phyloP scores from a whole-genome alignment of 306 rosid species.

The Alnus glutinosa region DNA sequence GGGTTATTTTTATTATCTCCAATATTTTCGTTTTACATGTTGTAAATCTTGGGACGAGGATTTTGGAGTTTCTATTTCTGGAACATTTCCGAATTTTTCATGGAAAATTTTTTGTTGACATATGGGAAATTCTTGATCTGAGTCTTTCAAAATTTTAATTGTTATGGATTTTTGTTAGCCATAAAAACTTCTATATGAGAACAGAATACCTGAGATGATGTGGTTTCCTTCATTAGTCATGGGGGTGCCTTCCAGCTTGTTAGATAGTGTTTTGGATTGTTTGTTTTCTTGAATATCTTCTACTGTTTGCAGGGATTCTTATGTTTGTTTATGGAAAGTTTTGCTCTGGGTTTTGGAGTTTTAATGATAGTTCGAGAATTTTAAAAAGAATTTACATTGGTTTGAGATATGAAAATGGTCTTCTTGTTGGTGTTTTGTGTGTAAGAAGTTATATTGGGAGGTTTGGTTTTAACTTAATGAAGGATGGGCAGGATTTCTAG shows the following conservation, averaged over 20 bases:
- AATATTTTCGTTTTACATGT: neutral
- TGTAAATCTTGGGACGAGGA: neutral
- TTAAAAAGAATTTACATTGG: neutral
- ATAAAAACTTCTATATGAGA: neutral
- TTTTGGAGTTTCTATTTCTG: conserved; percentile 1
- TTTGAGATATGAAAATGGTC: neutral
- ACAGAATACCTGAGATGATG: neutral
- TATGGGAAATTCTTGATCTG: conserved; percentile 9
- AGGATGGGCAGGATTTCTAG: neutral
- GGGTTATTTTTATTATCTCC: neutral
- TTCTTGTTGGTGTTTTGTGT: neutral
- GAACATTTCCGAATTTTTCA: neutral
- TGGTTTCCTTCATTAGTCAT: neutral
- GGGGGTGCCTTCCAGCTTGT: neutral
- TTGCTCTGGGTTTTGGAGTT: conserved; percentile 6
- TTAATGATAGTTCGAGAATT: neutral
- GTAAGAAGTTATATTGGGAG: neutral
- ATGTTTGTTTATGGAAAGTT: neutral
- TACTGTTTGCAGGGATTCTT: neutral
- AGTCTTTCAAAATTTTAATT: neutral
- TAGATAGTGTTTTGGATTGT: neutral
- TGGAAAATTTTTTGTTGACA: neutral
- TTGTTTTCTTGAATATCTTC: neutral
- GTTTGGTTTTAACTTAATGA: neutral
- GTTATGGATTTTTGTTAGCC: neutral